Conservation (phyloP, 2,329 filamentous ascomycete genomes). For the Penicillium vulpinum region DNA sequence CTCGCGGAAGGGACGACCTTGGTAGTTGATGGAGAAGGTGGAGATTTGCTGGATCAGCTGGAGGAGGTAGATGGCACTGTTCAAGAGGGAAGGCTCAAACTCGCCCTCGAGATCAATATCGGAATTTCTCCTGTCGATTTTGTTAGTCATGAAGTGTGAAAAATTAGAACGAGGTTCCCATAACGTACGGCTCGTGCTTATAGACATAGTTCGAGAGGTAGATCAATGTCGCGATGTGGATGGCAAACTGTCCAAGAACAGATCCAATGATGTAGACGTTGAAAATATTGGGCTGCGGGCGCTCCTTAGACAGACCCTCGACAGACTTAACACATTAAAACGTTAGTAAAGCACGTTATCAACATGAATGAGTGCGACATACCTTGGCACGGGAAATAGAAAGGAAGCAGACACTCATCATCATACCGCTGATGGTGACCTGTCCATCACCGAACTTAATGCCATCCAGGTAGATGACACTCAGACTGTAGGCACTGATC, state of each 20-base stretch:
- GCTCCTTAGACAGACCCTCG: slow-evolving; percentile 92
- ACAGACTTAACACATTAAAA: slow-evolving; percentile 60
- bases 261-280: slow-evolving; percentile 98
- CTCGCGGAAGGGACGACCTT: slow-evolving; percentile 96
- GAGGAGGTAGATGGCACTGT: slow-evolving; percentile 93
- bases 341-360: slow-evolving; percentile 10
- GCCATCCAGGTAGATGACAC: slow-evolving; percentile 92
- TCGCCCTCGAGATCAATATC: slow-evolving; percentile 91
- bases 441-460: slow-evolving; percentile 99
- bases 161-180: neutral
- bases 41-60: slow-evolving; percentile 99
- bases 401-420: slow-evolving; percentile 99
- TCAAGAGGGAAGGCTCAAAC: slow-evolving; percentile 88
- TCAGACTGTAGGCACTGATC: slow-evolving; percentile 95
- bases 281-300: slow-evolving; percentile 97
- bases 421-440: slow-evolving; percentile 97
- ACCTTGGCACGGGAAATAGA: slow-evolving; percentile 95
- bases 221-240: slow-evolving; percentile 91
- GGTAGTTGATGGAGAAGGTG: slow-evolving; percentile 99
- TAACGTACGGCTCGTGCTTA: slow-evolving; percentile 74
- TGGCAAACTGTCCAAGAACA: slow-evolving; percentile 92
- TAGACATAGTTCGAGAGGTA: slow-evolving; percentile 92
- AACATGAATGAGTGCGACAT: slow-evolving; percentile 22
- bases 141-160: slow-evolving; percentile 34
- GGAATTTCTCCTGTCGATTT: slow-evolving; percentile 48